These are phyloP conservation scores for Ceratocystis papillata DNA, from an alignment of 2,329 filamentous ascomycete genomes.

Conservation along the genomic window DNA sequence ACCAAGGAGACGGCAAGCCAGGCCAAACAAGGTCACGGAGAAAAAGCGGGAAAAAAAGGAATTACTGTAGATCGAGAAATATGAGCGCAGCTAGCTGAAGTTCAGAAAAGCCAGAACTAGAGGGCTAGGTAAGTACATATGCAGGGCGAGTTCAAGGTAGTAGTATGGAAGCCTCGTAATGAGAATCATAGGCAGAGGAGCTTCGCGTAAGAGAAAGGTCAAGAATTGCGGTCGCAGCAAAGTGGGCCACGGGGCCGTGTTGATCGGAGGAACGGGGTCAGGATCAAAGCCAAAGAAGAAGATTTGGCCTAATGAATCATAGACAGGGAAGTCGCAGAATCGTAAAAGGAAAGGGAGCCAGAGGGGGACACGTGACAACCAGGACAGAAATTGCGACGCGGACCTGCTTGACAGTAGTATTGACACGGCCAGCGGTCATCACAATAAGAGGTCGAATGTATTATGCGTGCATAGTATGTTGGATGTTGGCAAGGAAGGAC, in stretches of 20 bases:
- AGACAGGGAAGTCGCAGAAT: neutral
- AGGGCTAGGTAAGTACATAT: neutral
- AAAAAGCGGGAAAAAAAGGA: neutral
- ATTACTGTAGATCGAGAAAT: neutral
- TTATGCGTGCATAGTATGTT: neutral
- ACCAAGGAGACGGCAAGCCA: neutral
- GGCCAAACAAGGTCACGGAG: neutral
- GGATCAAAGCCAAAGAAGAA: neutral
- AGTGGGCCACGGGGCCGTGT: slow-evolving; percentile 3
- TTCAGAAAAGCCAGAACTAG: neutral
- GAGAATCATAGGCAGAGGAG: neutral
- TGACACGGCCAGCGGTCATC: neutral
- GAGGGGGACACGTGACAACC: neutral
- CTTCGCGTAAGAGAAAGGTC: slow-evolving; percentile 2
- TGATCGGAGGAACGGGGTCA: neutral
- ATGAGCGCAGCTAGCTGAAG: neutral
- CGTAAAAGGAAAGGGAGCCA: neutral
- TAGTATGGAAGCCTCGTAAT: slow-evolving; percentile 9
- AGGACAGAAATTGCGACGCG: neutral
- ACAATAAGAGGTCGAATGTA: neutral
- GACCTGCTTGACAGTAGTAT: neutral
- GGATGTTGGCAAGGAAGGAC: neutral
- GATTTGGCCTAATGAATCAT: slow-evolving; percentile 3
- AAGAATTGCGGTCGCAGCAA: slow-evolving; percentile 6
- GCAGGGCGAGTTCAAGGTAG: slow-evolving; percentile 4